Evolutionary conservation across 2,329 filamentous ascomycete species (phyloP).

Genomic region (Apiospora aurea): DNA sequence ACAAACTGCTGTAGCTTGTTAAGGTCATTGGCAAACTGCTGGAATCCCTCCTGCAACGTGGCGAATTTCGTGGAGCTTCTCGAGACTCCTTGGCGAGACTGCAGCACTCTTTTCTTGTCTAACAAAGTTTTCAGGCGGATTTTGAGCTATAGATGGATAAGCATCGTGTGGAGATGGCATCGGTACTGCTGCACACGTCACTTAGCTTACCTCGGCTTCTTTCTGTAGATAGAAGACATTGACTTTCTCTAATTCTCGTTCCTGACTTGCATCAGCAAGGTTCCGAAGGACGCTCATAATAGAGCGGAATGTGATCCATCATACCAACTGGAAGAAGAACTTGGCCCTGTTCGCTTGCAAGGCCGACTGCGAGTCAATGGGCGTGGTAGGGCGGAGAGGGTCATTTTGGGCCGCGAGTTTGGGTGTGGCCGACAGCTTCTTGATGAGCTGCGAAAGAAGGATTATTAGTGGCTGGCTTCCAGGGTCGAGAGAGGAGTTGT

Average conservation of each 20-base stretch:
- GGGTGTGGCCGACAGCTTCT: slow-evolving; percentile 93
- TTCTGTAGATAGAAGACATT: slow-evolving; percentile 98
- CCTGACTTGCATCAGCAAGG: slow-evolving; percentile 64
- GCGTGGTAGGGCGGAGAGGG: slow-evolving; percentile 52
- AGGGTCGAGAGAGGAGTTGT: slow-evolving; percentile 4
- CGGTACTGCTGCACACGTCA: not conserved
- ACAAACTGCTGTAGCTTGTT: slow-evolving; percentile 99
- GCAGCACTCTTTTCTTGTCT: slow-evolving; percentile 92
- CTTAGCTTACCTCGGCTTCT: slow-evolving; percentile 82
- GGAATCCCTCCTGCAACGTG: slow-evolving; percentile 93
- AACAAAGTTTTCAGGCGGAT: slow-evolving; percentile 89
- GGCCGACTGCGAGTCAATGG: slow-evolving; percentile 81
- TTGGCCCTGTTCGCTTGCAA: slow-evolving; percentile 97
- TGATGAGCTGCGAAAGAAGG: slow-evolving; percentile 78
- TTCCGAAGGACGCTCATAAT: slow-evolving; percentile 19
- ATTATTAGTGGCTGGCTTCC: slow-evolving; percentile 42
- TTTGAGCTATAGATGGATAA: slow-evolving; percentile 73
- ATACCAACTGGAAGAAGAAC: slow-evolving; percentile 96
- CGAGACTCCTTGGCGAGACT: slow-evolving; percentile 80
- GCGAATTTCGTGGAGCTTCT: slow-evolving; percentile 93
- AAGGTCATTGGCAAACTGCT: slow-evolving; percentile 94
- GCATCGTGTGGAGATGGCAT: slow-evolving; percentile 28
- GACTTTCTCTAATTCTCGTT: slow-evolving; percentile 97
- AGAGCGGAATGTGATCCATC: slow-evolving; percentile 38
- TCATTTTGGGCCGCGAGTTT: slow-evolving; percentile 80